phyloP scores from a whole-genome alignment of 2,329 filamentous ascomycete genomes.

The Sporothrix mexicana region DNA sequence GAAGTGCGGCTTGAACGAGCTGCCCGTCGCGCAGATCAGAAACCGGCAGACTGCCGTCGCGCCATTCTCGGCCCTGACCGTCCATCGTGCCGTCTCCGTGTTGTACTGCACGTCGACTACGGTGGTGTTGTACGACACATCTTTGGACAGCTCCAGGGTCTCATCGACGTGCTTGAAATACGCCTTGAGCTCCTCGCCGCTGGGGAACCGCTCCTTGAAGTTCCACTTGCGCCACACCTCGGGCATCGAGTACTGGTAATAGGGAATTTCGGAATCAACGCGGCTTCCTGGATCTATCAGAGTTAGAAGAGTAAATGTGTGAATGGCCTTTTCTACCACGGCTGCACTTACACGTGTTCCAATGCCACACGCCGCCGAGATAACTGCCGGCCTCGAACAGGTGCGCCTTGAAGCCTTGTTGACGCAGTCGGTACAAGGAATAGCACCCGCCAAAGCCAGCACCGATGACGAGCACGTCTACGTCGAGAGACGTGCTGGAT shows the following conservation, averaged over 20 bases:
- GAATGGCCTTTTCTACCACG: slow-evolving; percentile 40
- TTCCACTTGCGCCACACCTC: slow-evolving; percentile 53
- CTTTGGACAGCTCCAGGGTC: slow-evolving; percentile 51
- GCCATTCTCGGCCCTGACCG: slow-evolving; percentile 51
- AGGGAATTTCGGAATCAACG: slow-evolving; percentile 47
- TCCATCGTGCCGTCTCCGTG: slow-evolving; percentile 49
- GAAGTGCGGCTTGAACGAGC: slow-evolving; percentile 52
- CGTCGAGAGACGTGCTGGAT: not conserved
- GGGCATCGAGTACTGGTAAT: slow-evolving; percentile 47
- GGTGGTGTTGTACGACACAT: slow-evolving; percentile 52
- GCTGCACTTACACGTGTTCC: no score
- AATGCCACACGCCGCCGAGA: slow-evolving; percentile 51
- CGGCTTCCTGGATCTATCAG: slow-evolving; percentile 52
- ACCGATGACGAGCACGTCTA: slow-evolving; percentile 41
- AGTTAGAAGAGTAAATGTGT: no score
- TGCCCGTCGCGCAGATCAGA: slow-evolving; percentile 55
- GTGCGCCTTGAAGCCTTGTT: slow-evolving; percentile 46
- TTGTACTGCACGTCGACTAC: slow-evolving; percentile 52
- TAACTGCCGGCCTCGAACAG: slow-evolving; percentile 48
- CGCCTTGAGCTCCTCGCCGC: slow-evolving; percentile 48
- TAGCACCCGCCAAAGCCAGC: slow-evolving; percentile 41
- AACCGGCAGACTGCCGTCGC: slow-evolving; percentile 48
- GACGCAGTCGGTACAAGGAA: slow-evolving; percentile 46
- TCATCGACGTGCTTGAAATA: slow-evolving; percentile 57
- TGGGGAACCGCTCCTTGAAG: slow-evolving; percentile 51